Percentiles rank a stretch among this genome's conserved stretches.
phyloP scores from a whole-genome alignment of 2,329 filamentous ascomycete genomes.

The Colletotrichum cereale region DNA sequence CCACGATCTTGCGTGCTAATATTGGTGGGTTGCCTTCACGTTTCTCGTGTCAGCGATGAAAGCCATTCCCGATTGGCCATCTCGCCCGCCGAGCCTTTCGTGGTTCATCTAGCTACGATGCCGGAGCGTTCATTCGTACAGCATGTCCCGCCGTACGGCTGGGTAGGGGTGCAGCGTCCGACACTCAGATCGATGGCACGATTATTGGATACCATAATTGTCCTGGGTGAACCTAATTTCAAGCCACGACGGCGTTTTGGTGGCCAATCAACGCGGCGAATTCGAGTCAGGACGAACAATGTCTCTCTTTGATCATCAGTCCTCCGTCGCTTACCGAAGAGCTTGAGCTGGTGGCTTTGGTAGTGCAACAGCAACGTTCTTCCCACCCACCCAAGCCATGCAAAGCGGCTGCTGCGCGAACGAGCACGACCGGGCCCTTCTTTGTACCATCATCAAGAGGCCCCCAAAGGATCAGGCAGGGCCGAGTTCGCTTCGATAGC shows the following conservation, averaged over 20 bases:
- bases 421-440: conserved; percentile 1
- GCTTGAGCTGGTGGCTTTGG: conserved; percentile 21
- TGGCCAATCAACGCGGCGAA: conserved; percentile 11
- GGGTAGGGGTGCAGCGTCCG: conserved; percentile 1
- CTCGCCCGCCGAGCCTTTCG: neutral
- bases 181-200: conserved; percentile 18
- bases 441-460: neutral
- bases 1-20: neutral
- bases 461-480: neutral
- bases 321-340: conserved; percentile 15
- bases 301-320: conserved; percentile 31
- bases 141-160: conserved; percentile 8
- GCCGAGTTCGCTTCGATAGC: neutral
- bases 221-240: conserved; percentile 5
- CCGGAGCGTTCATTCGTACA: conserved; percentile 12
- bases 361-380: conserved; percentile 6
- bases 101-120: neutral
- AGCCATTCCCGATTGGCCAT: neutral
- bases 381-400: neutral
- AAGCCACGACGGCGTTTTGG: conserved; percentile 4
- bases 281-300: conserved; percentile 30
- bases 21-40: conserved; percentile 11
- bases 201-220: conserved; percentile 34
- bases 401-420: conserved; percentile 1
- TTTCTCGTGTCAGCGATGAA: conserved; percentile 1